Percentiles rank a stretch among this genome's conserved stretches.
phyloP scores from a whole-genome alignment of 768 basidiomycete species.

The Hebeloma cylindrosporum region DNA sequence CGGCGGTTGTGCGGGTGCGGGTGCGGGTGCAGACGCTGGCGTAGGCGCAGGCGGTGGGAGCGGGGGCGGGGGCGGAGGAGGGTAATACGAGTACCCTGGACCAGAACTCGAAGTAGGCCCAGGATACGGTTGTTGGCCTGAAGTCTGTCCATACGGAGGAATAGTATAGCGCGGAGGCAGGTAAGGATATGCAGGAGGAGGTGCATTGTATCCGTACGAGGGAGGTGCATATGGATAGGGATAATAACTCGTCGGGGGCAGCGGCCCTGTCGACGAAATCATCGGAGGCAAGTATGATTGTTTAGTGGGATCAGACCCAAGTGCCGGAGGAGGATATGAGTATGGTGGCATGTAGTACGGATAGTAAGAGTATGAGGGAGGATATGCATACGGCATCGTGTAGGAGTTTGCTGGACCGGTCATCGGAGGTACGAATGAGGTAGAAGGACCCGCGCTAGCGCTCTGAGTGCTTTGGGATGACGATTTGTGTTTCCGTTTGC shows the following conservation, averaged over 20 bases:
- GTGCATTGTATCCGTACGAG: constrained; percentile 11
- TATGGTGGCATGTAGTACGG: constrained; percentile 42
- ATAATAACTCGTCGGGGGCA: constrained; percentile 5
- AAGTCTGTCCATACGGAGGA: neutral
- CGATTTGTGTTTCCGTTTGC: constrained; percentile 7
- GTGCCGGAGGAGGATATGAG: constrained; percentile 24
- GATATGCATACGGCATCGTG: constrained; percentile 11
- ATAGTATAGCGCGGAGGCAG: constrained; percentile 16
- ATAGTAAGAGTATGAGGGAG: constrained; percentile 24
- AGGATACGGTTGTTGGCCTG: constrained; percentile 8
- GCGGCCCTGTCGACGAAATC: neutral
- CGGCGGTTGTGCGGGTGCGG: neutral
- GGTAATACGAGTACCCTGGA: constrained; percentile 8
- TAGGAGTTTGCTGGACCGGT: constrained; percentile 6
- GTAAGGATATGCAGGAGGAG: constrained; percentile 15
- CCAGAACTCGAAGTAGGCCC: constrained; percentile 3
- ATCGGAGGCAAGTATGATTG: constrained; percentile 1
- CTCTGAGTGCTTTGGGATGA: neutral
- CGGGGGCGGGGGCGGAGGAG: constrained; percentile 1
- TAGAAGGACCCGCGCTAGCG: too few species aligned
- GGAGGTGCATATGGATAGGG: constrained; percentile 20
- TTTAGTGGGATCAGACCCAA: too few species aligned
- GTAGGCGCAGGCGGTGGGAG: neutral
- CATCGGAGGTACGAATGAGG: too few species aligned
- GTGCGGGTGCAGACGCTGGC: neutral